Base-by-base conservation (phyloP, 2,329 filamentous ascomycete species). In the Periconia sp. region DNA sequence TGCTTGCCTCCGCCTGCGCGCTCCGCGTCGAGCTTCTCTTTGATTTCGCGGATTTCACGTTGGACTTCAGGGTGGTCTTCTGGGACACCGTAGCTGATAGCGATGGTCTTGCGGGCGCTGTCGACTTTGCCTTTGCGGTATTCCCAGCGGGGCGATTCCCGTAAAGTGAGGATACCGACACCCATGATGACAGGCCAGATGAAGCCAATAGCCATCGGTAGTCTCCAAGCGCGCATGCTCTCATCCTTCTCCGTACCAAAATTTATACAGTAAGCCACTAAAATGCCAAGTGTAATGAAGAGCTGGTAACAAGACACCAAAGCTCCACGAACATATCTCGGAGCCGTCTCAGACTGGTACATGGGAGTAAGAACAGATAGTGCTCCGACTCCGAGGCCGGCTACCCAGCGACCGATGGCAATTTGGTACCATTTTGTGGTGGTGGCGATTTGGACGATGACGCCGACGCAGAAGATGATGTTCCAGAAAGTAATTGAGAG, bases 251-350 rank as follows among this genome's bases (percentile, higher is more conserved):
- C 72, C 5, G 84, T 87, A 5, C 83, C 83, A 59, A 73, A 86
- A 63, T 87, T 85, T 65, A 78, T 74, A 55, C 69, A 68, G 46
- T 71, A 71, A 2, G 72, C 76, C 16, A 73, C 60, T 39, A 75
- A 83, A 63, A 88, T 87, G 34, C 85, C 85, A 19, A 87, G 72
- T 0, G 85, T 88, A 61, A 88, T 84, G 63, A 86, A 81, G 3
- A 88, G 77, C 72, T 88, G 85, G 66, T 87, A 88, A 37, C 77
- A 80, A 1, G 79, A 64, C 9, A 88, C 78, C 26, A 87, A 74
- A 5, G 83, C 75, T 57, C 83, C 83, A 55, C 85, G 80, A 36
- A 88, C 80, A 45, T 82, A 78, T 47, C 82, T 77, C 0, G 85
- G 85, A 3, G 81, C 80, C 42, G 78, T 83, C 66, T 88, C 85